These are phyloP conservation scores for Xylaria palmicola DNA, from an alignment of 495 filamentous ascomycete species.

Conservation along the genomic window DNA sequence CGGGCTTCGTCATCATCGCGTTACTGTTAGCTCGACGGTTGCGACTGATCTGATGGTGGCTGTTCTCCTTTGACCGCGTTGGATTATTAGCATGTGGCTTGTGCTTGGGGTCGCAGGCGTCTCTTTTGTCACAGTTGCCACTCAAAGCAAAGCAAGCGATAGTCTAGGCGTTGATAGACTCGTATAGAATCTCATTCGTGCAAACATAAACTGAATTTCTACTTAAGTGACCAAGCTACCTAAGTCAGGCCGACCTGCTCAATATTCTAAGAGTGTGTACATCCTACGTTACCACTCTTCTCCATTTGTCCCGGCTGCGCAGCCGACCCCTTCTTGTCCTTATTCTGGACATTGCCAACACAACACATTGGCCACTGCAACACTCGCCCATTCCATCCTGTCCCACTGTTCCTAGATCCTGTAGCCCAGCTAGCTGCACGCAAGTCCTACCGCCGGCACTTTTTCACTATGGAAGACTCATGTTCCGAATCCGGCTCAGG, in stretches of 20 bases:
- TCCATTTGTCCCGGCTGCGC: too few relatives aligned
- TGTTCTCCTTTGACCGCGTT: neutral
- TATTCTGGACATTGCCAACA: too few relatives aligned
- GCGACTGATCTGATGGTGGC: slow-evolving; percentile 26
- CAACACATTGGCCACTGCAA: too few relatives aligned
- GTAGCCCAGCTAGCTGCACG: too few relatives aligned
- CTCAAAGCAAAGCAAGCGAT: slow-evolving; percentile 1
- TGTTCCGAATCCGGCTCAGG: neutral
- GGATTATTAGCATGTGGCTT: neutral
- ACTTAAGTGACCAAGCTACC: neutral
- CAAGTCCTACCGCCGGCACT: neutral
- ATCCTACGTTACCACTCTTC: too few relatives aligned
- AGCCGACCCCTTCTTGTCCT: neutral
- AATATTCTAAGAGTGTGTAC: neutral
- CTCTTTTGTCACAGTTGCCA: neutral
- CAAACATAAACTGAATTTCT: neutral
- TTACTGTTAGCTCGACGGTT: slow-evolving; percentile 29
- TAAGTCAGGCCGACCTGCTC: neutral
- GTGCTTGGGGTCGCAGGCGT: neutral
- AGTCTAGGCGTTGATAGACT: neutral
- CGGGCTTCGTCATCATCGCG: slow-evolving; percentile 56
- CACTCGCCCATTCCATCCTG: too few relatives aligned
- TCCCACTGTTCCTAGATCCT: too few relatives aligned
- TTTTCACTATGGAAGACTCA: neutral
- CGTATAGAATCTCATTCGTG: neutral